These are phyloP conservation scores for Heliamphora pulchella DNA, from an alignment of 179 eudicot species.

Conservation along the genomic window DNA sequence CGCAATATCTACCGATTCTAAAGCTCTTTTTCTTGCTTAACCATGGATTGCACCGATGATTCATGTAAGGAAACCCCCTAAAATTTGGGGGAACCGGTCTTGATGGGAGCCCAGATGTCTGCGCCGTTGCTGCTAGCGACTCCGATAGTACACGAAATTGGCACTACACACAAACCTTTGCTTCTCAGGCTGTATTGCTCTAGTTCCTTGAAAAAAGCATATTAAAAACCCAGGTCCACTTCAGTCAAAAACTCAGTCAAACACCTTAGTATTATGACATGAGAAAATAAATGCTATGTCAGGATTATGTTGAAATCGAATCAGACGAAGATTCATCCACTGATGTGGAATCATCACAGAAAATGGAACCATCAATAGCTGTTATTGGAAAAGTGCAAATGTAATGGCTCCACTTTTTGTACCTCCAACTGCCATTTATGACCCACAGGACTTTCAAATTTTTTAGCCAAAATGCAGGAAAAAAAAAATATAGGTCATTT, in stretches of 20 bases:
- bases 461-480: too few relatives aligned
- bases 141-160: constrained; percentile 50
- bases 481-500: too few relatives aligned
- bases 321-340: not conserved
- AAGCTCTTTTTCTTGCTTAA: not conserved
- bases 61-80: constrained; percentile 18
- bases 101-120: constrained; percentile 93
- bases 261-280: not conserved
- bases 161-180: constrained; percentile 82
- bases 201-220: constrained; percentile 30
- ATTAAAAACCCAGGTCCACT: not conserved
- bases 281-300: not conserved
- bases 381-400: not conserved
- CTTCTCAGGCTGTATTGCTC: constrained; percentile 51
- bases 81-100: constrained; percentile 42
- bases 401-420: not conserved
- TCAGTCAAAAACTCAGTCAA: not conserved
- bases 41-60: not conserved
- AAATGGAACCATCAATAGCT: not conserved
- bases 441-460: too few relatives aligned
- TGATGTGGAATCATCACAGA: not conserved
- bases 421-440: not conserved
- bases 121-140: constrained; percentile 85
- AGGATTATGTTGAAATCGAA: not conserved
- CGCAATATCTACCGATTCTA: not conserved